Conservation (phyloP, 2,329 filamentous ascomycete genomes). For the Colletotrichum noveboracense region DNA sequence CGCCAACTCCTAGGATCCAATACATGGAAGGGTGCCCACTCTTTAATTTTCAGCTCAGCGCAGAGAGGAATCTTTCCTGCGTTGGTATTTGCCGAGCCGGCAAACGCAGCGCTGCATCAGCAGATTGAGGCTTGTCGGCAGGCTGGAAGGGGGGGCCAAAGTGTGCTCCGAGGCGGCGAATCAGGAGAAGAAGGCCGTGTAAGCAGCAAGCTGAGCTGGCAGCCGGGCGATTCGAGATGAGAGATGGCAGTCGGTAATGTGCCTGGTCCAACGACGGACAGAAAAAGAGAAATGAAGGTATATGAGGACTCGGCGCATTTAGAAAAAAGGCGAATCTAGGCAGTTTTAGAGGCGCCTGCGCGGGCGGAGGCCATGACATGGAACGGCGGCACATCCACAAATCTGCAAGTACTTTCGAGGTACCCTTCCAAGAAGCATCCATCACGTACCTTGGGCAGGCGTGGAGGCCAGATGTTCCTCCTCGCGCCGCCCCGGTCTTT, state of each 20-base stretch:
- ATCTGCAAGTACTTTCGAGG: conserved; percentile 5
- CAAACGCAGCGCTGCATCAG: neutral
- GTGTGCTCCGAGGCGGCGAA: conserved; percentile 3
- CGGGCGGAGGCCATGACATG: neutral
- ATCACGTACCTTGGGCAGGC: neutral
- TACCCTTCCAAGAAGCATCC: neutral
- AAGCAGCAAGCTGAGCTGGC: neutral
- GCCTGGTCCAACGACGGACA: neutral
- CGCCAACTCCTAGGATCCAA: neutral
- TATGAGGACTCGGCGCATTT: neutral
- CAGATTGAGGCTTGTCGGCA: neutral
- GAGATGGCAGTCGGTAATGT: neutral
- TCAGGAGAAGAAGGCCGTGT: neutral
- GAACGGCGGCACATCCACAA: neutral
- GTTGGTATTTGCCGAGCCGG: neutral
- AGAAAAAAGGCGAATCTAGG: neutral
- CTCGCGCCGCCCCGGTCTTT: neutral
- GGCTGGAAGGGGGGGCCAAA: neutral
- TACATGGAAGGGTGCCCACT: neutral
- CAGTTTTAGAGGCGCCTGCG: neutral
- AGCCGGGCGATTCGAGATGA: neutral
- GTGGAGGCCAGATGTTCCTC: neutral
- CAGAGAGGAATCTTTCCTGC: neutral
- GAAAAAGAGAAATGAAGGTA: neutral
- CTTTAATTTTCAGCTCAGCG: neutral